Evolutionary conservation across 1,139 yeast genomes (phyloP).

Genomic region (Nakaseomyces bracarensis): DNA sequence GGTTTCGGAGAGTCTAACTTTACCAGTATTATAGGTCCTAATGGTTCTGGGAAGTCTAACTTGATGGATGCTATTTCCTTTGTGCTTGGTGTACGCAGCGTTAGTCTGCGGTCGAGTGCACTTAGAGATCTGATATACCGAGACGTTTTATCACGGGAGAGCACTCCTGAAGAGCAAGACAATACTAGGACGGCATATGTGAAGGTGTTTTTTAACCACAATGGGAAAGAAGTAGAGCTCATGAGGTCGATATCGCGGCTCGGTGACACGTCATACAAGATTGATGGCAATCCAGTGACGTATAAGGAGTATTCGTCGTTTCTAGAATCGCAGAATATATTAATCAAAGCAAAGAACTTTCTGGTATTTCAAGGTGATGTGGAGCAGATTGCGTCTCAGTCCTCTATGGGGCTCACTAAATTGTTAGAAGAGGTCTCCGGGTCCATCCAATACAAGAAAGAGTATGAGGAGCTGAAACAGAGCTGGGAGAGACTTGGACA

Average conservation of each 20-base stretch:
- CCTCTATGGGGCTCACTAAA: slow-evolving; percentile 64
- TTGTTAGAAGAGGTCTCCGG: slow-evolving; percentile 82
- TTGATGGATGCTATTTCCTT: slow-evolving; percentile 98
- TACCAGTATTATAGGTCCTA: slow-evolving; percentile 92
- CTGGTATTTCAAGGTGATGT: slow-evolving; percentile 96
- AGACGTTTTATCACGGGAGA: slow-evolving; percentile 39
- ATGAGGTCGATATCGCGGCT: slow-evolving; percentile 42
- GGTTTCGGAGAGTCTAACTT: slow-evolving; percentile 80
- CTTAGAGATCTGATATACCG: slow-evolving; percentile 74
- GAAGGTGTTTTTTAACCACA: slow-evolving; percentile 65
- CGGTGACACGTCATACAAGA: slow-evolving; percentile 63
- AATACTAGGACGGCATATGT: slow-evolving; percentile 54
- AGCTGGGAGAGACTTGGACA: slow-evolving; percentile 63
- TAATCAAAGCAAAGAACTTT: slow-evolving; percentile 85
- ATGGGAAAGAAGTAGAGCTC: slow-evolving; percentile 37
- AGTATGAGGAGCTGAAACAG: slow-evolving; percentile 61
- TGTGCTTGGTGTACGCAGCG: slow-evolving; percentile 77
- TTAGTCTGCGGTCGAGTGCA: slow-evolving; percentile 67
- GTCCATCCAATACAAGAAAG: slow-evolving; percentile 55
- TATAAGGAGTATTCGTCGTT: slow-evolving; percentile 57
- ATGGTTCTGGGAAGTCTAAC: slow-evolving; percentile 95
- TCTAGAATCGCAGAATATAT: slow-evolving; percentile 71
- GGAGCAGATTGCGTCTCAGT: slow-evolving; percentile 85
- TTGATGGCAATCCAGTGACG: slow-evolving; percentile 56
- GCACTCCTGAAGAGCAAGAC: slow-evolving; percentile 9